Percentiles rank a stretch among this genome's conserved stretches.
phyloP scores from a whole-genome alignment of 495 filamentous ascomycete genomes.

The Daldinia bambusicola region DNA sequence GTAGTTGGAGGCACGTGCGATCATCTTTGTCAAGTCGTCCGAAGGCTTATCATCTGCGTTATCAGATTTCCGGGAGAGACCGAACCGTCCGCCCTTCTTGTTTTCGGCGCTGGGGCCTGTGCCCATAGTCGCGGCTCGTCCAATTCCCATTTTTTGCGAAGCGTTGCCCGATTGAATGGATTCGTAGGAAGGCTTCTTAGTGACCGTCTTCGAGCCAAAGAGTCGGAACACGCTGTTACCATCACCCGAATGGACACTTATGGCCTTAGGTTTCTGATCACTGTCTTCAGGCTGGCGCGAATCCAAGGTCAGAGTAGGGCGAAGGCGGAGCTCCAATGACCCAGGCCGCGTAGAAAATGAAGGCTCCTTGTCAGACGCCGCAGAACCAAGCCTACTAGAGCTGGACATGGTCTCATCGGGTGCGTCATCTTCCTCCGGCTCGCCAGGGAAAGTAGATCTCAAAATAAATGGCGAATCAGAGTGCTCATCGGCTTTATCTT shows the following conservation, averaged over 20 bases:
- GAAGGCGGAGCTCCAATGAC: slow-evolving; percentile 79
- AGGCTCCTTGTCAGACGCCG: slow-evolving; percentile 50
- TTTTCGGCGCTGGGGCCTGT: slow-evolving; percentile 57
- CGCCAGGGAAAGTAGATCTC: slow-evolving; percentile 76
- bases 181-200: slow-evolving; percentile 74
- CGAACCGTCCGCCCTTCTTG: slow-evolving; percentile 63
- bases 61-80: slow-evolving; percentile 50
- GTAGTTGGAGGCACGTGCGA: slow-evolving; percentile 91
- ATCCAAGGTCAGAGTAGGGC: slow-evolving; percentile 77
- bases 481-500: slow-evolving; percentile 58
- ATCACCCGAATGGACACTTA: slow-evolving; percentile 59
- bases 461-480: slow-evolving; percentile 83
- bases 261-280: slow-evolving; percentile 60
- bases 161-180: slow-evolving; percentile 65
- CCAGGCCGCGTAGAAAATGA: slow-evolving; percentile 66
- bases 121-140: slow-evolving; percentile 62
- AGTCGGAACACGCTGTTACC: slow-evolving; percentile 63
- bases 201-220: slow-evolving; percentile 58
- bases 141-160: slow-evolving; percentile 54
- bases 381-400: slow-evolving; percentile 47
- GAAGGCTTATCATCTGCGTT: slow-evolving; percentile 63
- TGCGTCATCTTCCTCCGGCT: slow-evolving; percentile 70
- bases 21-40: slow-evolving; percentile 98
- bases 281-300: slow-evolving; percentile 51
- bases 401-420: slow-evolving; percentile 53